Evolutionary conservation across 345 rosid species (phyloP).

Genomic region (Sonneratia alba): DNA sequence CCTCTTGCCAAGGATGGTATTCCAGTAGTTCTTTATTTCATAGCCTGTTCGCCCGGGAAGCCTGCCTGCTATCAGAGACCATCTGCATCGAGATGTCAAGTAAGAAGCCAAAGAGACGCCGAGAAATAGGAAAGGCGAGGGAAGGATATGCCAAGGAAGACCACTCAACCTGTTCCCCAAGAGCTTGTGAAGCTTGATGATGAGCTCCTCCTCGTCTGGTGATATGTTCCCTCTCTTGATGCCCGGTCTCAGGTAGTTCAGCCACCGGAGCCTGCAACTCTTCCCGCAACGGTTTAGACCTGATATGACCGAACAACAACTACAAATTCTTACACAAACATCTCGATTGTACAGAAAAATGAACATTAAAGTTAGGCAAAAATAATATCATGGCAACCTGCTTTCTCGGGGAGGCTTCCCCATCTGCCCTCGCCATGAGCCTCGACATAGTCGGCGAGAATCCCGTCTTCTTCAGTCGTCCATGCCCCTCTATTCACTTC

Average conservation of each 20-base stretch:
- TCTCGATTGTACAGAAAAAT: neutral
- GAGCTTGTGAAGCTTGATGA: constrained; percentile 24
- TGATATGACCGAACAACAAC: neutral
- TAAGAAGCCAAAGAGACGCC: neutral
- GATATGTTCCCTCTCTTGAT: constrained; percentile 31
- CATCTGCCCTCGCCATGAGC: constrained; percentile 22
- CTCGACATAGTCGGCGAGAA: constrained; percentile 12
- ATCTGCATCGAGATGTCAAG: constrained; percentile 19
- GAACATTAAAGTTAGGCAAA: neutral
- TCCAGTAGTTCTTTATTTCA: constrained; percentile 59
- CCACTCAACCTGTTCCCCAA: constrained; percentile 22
- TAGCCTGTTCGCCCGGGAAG: constrained; percentile 60
- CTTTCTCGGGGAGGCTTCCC: constrained; percentile 14
- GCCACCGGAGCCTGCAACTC: constrained; percentile 32
- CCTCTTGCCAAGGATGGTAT: constrained; percentile 32
- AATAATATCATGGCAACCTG: constrained; percentile 1
- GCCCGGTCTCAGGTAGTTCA: constrained; percentile 28
- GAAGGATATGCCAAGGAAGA: neutral
- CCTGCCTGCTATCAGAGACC: constrained; percentile 51
- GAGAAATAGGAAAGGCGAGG: neutral
- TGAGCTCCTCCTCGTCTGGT: constrained; percentile 27
- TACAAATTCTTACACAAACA: neutral
- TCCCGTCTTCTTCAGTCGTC: constrained; percentile 20
- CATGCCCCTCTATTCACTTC: constrained; percentile 26
- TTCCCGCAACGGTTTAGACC: constrained; percentile 27